Percentiles rank a stretch among this genome's conserved stretches.
phyloP scores from a whole-genome alignment of 768 basidiomycete genomes.

The Boletus patriciae region DNA sequence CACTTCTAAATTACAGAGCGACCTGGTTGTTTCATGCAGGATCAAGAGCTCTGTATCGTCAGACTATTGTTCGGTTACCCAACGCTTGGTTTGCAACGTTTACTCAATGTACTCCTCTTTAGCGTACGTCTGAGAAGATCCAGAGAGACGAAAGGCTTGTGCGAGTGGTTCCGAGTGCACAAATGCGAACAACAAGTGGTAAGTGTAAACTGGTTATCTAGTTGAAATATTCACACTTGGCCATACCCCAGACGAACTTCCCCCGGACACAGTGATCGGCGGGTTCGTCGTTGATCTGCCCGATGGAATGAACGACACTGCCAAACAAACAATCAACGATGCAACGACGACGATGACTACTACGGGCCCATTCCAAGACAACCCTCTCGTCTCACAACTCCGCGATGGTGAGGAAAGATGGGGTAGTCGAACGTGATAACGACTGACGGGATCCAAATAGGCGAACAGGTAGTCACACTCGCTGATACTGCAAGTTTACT shows the following conservation, averaged over 20 bases:
- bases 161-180: not conserved
- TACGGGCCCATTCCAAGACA: slow-evolving; percentile 2
- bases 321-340: not conserved
- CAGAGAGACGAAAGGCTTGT: not conserved
- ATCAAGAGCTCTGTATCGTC: not conserved
- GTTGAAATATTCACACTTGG: not conserved
- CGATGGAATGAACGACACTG: not conserved
- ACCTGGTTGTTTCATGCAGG: not conserved
- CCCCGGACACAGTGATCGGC: not conserved
- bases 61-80: not conserved
- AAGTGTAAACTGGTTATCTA: not conserved
- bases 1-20: not conserved
- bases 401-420: not conserved
- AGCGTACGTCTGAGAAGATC: slow-evolving; percentile 13
- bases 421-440: not conserved
- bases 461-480: not conserved
- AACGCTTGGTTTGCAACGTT: not conserved
- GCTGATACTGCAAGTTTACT: not conserved
- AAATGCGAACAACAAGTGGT: not conserved
- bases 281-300: not conserved
- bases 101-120: not conserved
- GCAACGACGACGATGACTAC: not conserved
- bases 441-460: not conserved
- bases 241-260: not conserved
- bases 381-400: not conserved